Base-by-base conservation (phyloP, 148 eudicot genomes). In the Heliamphora exappendiculata region DNA sequence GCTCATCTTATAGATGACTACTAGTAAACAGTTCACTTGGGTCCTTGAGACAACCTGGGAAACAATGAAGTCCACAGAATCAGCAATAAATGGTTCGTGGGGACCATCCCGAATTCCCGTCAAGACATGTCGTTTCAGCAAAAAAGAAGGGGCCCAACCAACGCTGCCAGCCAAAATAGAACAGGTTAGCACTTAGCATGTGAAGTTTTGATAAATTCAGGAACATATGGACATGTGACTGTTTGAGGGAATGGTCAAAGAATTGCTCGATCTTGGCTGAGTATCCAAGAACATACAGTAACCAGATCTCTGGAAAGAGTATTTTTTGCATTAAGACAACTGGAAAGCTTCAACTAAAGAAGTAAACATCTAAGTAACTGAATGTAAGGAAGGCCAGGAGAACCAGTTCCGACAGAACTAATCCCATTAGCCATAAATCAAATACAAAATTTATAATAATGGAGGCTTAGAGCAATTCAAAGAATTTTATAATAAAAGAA, bases 11-110 rank as follows among this genome's bases (percentile, higher is more conserved):
- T 34, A 36, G 57, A 69, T 39, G 13, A 62, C n/a, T n/a, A n/a
- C n/a, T n/a, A n/a, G 39, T 29, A 62, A 62, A 55, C 67, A 39
- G 63, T 45, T 29, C 36, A 58, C 14, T 58, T 39, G 34, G 13
- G 67, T 16, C 14, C 41, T 75, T 3, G 12, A 44, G 70, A 69
- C 63, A 72, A 95, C 99, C 99, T 95, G 99, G 72, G 99, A 88
- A 81, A 95, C 99, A 70, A 92, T 97, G 63, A 95, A 95, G 83
- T 95, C 99, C 49, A 95, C 97, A 57, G 99, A 93, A 82, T 95
- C 99, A 37, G 99, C 99, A 68, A 95, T 95, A 77, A 95, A 95
- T 58, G 99, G 99, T 79, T 95, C 99, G 63, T 92, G 99, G 37
- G 96, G 99, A 66, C 96, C 97, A 78, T 87, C 90, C n/a, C 84